Percentiles rank a stretch among this genome's conserved stretches.
phyloP scores from a whole-genome alignment of 2,329 filamentous ascomycete genomes.

The Aspergillus bombycis region DNA sequence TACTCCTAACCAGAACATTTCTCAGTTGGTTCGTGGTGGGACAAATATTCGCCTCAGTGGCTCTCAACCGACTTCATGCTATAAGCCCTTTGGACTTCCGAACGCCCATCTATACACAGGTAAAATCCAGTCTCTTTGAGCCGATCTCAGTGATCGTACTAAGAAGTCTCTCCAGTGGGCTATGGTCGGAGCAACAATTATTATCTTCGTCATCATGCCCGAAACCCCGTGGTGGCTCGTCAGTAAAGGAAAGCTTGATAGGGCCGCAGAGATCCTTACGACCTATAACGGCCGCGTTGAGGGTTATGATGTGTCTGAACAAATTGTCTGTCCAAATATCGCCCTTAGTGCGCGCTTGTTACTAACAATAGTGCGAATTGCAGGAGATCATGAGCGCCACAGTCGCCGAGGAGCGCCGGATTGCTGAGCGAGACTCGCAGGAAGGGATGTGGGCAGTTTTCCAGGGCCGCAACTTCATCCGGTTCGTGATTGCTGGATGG shows the following conservation, averaged over 20 bases:
- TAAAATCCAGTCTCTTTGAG: slow-evolving; percentile 12
- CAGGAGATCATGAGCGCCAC: slow-evolving; percentile 42
- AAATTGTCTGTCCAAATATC: slow-evolving; percentile 29
- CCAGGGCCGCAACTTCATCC: slow-evolving; percentile 41
- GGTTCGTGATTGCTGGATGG: slow-evolving; percentile 44
- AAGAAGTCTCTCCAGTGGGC: slow-evolving; percentile 40
- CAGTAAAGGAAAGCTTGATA: slow-evolving; percentile 13
- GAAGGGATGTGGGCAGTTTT: slow-evolving; percentile 40
- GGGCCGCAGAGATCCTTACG: slow-evolving; percentile 29
- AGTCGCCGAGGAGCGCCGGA: slow-evolving; percentile 34
- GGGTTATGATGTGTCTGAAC: slow-evolving; percentile 38
- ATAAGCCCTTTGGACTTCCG: slow-evolving; percentile 39
- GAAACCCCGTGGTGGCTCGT: slow-evolving; percentile 19
- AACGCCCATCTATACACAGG: slow-evolving; percentile 49
- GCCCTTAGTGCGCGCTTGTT: neutral
- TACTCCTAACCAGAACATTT: neutral
- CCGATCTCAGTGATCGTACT: neutral
- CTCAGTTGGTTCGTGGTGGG: slow-evolving; percentile 49
- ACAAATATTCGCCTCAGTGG: slow-evolving; percentile 47
- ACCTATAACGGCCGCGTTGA: slow-evolving; percentile 32
- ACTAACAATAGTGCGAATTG: neutral
- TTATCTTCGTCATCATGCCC: slow-evolving; percentile 13
- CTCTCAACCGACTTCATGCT: slow-evolving; percentile 41
- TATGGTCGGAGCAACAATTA: slow-evolving; percentile 42
- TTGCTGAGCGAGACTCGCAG: slow-evolving; percentile 33